A percentile compares a stretch with the other conserved stretches of the same genome.
phyloP scores from a whole-genome alignment of 805 yeast genomes.

The Candida rishiriensis region DNA sequence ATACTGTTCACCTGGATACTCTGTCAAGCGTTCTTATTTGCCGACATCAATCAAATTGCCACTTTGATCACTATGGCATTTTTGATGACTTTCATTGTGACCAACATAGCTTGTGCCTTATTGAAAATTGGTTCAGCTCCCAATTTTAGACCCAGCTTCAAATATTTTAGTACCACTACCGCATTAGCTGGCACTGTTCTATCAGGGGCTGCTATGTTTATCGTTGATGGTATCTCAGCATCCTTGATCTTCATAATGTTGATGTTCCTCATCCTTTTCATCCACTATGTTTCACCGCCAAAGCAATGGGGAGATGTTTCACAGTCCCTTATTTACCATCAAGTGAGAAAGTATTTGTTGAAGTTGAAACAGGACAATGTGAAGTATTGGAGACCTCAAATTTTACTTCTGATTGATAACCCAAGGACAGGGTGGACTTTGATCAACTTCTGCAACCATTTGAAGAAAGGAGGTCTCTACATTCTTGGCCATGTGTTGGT shows the following conservation, averaged over 20 bases:
- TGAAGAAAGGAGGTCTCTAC: conserved; percentile 93
- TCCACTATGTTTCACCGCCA: conserved; percentile 91
- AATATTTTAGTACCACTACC: conserved; percentile 75
- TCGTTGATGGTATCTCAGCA: conserved; percentile 91
- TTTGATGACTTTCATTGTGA: conserved; percentile 90
- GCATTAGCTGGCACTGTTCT: conserved; percentile 71
- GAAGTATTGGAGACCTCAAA: conserved; percentile 98
- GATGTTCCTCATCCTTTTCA: conserved; percentile 62
- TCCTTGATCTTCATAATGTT: conserved; percentile 65
- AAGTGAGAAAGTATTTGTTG: conserved; percentile 85
- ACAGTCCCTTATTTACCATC: conserved; percentile 91
- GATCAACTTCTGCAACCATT: conserved; percentile 86
- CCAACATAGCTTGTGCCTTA: conserved; percentile 89
- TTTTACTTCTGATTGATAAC: conserved; percentile 79
- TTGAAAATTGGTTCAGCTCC: conserved; percentile 91
- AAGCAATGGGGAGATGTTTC: conserved; percentile 98
- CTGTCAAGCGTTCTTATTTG: conserved; percentile 80
- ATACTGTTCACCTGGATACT: conserved; percentile 74
- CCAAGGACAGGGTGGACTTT: conserved; percentile 91
- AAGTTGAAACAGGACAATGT: conserved; percentile 87
- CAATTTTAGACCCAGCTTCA: conserved; percentile 95
- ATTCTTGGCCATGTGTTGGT: conserved; percentile 89
- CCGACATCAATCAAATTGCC: conserved; percentile 92
- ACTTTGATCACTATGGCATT: conserved; percentile 96
- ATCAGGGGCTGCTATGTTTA: conserved; percentile 82